Base-by-base conservation (phyloP, 164 flowering plant species). In the Echeveria elegans region DNA sequence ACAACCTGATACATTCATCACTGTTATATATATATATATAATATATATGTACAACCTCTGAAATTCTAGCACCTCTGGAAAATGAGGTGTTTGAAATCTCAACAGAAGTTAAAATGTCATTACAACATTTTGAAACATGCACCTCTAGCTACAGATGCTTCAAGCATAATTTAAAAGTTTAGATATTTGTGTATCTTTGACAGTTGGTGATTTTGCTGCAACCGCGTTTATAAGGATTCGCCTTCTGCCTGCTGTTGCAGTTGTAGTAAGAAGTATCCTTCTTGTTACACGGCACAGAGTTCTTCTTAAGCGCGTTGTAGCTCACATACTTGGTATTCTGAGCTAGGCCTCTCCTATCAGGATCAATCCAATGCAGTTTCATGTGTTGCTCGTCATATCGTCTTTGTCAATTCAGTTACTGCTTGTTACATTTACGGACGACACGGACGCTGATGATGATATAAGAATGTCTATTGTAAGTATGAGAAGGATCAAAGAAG, bases 151-250 rank as follows among this genome's bases (percentile, higher is more conserved):
- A 36, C 38, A 36, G n/a, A n/a, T 36, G 38, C 9, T 10, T 36
- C 9, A 10, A 10, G 9, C 38, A 36, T 36, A 36, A 36, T 6
- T 36, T 36, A 5, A 36, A 10, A 36, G 9, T 36, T 62, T 43
- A 69, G 63, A 37, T 65, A 11, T 67, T 23, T 40, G 65, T 69
- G 31, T 52, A 50, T 70, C 80, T 72, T 28, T 64, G 52, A 48
- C 84, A 81, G 61, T 60, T 45, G 18, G 84, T 73, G 69, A 81
- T 77, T 56, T 10, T 18, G 64, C 70, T 75, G 77, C 84, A 81
- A 0, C 79, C 77, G 5, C 83, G 74, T 4, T 65, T 43, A 72
- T 81, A 81, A 59, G 84, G 82, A 37, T 79, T 78, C 43, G 72
- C 79, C 47, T 30, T 19, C 2, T 71, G 65, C 21, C 72, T 59